These are phyloP conservation scores for Papilionanthe hybrid DNA, from an alignment of 116 monocot genomes.

Conservation along the genomic window DNA sequence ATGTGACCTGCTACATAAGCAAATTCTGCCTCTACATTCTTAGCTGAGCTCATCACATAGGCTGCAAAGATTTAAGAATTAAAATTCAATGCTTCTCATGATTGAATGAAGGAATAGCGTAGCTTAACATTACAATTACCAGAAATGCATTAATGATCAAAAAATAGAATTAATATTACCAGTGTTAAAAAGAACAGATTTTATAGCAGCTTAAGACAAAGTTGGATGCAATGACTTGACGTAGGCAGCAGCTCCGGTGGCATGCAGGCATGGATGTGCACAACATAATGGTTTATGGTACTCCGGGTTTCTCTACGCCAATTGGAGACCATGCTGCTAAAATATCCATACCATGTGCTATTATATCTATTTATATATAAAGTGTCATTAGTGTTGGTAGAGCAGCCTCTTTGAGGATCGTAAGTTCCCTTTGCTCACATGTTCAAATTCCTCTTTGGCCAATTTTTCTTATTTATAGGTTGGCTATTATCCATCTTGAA, in stretches of 20 bases:
- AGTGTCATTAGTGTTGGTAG: too few species aligned
- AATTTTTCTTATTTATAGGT: too few species aligned
- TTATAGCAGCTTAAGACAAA: constrained; percentile 14
- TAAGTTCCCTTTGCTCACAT: too few species aligned
- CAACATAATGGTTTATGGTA: constrained; percentile 11
- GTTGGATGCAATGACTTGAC: constrained; percentile 18
- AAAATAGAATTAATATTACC: not conserved
- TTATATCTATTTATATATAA: too few species aligned
- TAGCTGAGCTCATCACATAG: not conserved
- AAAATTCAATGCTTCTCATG: too few species aligned
- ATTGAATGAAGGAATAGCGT: too few species aligned
- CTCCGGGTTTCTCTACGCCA: not conserved
- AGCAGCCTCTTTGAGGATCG: too few species aligned
- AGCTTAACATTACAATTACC: too few species aligned
- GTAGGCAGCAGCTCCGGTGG: constrained; percentile 4
- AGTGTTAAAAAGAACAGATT: constrained; percentile 20
- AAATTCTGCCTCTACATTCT: constrained; percentile 12
- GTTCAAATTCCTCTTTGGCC: too few species aligned
- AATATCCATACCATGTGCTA: constrained; percentile 18
- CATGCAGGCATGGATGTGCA: constrained; percentile 27
- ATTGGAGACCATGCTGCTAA: constrained; percentile 18
- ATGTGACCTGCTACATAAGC: constrained; percentile 19
- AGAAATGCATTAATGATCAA: too few species aligned
- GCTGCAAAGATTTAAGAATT: constrained; percentile 4
- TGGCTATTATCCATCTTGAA: too few species aligned